A percentile compares a stretch with the other conserved stretches of the same genome.
These are phyloP conservation scores for Dictyostelium purpureum DNA, from an alignment of 78 protist genomes.

Conservation along the genomic window DNA sequence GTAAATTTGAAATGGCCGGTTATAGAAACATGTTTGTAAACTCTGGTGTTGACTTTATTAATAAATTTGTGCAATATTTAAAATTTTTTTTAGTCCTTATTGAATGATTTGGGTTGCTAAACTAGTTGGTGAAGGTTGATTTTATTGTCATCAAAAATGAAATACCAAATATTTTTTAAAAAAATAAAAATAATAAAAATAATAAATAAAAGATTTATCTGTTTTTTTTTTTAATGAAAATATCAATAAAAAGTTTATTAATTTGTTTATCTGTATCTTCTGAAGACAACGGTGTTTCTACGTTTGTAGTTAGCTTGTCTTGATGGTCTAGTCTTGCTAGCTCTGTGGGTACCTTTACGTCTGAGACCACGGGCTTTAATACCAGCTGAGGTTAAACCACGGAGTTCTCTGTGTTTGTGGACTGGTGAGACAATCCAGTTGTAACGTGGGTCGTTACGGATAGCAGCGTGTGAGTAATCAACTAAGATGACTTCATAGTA, in stretches of 20 bases:
- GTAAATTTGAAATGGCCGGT: too few species aligned
- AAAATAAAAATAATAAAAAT: too few species aligned
- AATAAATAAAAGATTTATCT: too few species aligned
- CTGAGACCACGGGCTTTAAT: constrained; percentile 93
- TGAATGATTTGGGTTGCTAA: too few species aligned
- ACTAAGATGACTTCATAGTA: constrained; percentile 99
- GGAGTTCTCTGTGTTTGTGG: constrained; percentile 97
- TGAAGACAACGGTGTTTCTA: constrained; percentile 92
- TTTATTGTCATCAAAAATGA: too few species aligned
- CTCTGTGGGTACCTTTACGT: constrained; percentile 88
- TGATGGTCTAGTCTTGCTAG: constrained; percentile 93
- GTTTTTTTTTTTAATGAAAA: not conserved
- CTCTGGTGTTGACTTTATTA: too few species aligned
- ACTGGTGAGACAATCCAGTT: constrained; percentile 98
- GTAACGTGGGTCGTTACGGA: constrained; percentile 98
- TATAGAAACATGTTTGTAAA: too few species aligned
- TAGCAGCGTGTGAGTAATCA: constrained; percentile 97
- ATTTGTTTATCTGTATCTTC: constrained; percentile 95
- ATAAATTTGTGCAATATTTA: too few species aligned
- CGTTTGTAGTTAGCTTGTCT: constrained; percentile 98
- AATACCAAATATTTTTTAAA: too few species aligned
- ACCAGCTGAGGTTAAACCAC: constrained; percentile 99
- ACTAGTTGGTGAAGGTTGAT: too few species aligned
- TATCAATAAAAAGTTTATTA: not conserved
- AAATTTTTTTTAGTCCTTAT: too few species aligned